Base-by-base conservation (phyloP, 495 filamentous ascomycete genomes). In the Lasiosphaeriaceae sp. region DNA sequence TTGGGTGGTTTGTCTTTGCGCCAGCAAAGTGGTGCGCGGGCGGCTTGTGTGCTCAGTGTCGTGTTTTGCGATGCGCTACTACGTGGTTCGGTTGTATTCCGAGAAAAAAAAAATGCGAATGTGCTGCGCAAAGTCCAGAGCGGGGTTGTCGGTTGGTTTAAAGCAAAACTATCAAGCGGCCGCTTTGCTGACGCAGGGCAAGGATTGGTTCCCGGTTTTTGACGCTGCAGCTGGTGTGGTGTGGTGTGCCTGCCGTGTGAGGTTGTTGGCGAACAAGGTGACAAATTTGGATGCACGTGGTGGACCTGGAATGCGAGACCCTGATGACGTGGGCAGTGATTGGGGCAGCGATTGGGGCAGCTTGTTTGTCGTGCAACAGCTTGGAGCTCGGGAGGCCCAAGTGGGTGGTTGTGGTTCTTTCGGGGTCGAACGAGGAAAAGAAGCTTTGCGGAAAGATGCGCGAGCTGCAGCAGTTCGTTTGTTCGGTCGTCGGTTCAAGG, bases 1-100 rank as follows among this genome's bases (percentile, higher is more conserved):
- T 73, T 85, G 76, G 45, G 55, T 29, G 52, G 12, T 21, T 50
- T 24, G 31, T 50, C 2, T 37, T 31, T 21, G 44, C 23, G 31
- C 44, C 26, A 26, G 50, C 24, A 9, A 6, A 11, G 29, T n/a
- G 35, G 12, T 57, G 29, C 50, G 54, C 54, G 31, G 7, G 5
- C 14, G 14, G 9, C 14, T 43, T 43, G 7, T 43, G 26, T 31
- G 26, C 9, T n/a, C n/a, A n/a, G n/a, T n/a, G n/a, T n/a, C n/a
- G n/a, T n/a, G n/a, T n/a, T n/a, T n/a, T n/a, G n/a, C n/a, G n/a
- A n/a, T n/a, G n/a, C n/a, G n/a, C n/a, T n/a, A n/a, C n/a, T n/a
- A n/a, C n/a, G n/a, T n/a, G n/a, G n/a, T n/a, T n/a, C n/a, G n/a
- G n/a, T n/a, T 31, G 26, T 9, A 9, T 31, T 31, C 26, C 26